Evolutionary conservation across 2,329 filamentous ascomycete genomes (phyloP).

Genomic region (Canariomyces notabilis): DNA sequence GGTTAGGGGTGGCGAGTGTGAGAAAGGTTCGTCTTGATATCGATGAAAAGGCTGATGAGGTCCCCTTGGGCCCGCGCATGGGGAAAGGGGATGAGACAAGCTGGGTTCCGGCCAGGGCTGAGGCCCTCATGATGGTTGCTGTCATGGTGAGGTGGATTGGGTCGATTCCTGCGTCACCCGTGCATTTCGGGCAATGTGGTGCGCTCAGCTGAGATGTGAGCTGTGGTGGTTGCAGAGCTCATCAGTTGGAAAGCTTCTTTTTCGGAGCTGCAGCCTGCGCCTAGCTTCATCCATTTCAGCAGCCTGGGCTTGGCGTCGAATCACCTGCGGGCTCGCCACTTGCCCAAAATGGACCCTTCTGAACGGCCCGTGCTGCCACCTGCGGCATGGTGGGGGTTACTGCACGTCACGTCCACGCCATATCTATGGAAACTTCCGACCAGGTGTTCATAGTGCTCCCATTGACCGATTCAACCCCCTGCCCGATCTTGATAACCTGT

Average conservation of each 20-base stretch:
- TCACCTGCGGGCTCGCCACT: neutral
- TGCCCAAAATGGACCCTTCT: neutral
- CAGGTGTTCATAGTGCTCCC: neutral
- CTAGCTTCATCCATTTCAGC: too few species aligned
- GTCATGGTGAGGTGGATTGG: neutral
- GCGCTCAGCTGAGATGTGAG: neutral
- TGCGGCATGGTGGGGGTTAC: neutral
- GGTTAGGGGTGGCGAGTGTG: neutral
- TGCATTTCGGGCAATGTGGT: neutral
- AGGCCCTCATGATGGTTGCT: conserved; percentile 1
- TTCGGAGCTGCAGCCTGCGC: neutral
- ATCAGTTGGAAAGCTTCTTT: neutral
- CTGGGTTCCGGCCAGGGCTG: neutral
- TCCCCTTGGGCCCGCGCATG: too few species aligned
- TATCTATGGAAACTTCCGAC: neutral
- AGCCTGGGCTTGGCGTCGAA: neutral
- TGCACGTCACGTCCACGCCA: neutral
- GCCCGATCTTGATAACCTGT: too few species aligned
- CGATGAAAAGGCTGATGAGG: neutral
- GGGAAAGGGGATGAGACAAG: neutral
- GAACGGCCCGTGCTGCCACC: neutral
- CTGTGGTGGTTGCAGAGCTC: neutral
- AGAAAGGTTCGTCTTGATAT: conserved; percentile 5
- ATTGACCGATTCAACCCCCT: neutral
- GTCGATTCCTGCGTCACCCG: neutral